Evolutionary conservation across 768 basidiomycete genomes (phyloP).

Genomic region (Exidia glandulosa): DNA sequence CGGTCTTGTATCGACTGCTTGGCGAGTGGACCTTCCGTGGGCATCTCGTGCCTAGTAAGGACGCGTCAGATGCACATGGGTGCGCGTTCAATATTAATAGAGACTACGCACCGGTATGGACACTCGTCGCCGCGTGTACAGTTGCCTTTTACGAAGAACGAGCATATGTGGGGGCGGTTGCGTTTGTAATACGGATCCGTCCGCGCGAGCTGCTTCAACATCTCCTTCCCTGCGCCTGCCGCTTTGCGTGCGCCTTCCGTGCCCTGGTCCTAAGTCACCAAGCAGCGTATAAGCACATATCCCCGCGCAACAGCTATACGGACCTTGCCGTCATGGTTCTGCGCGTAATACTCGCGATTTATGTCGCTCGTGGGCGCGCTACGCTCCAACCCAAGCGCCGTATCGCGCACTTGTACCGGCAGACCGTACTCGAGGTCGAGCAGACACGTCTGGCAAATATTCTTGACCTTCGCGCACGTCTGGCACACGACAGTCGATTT

Average conservation of each 20-base stretch:
- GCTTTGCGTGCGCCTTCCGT: conserved; percentile 63
- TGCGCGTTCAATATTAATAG: not conserved
- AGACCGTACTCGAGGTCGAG: conserved; percentile 93
- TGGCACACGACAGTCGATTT: conserved; percentile 97
- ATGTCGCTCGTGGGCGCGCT: conserved; percentile 95
- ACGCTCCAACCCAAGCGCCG: conserved; percentile 73
- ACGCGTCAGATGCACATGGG: too few species aligned
- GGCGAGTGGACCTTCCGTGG: conserved; percentile 66
- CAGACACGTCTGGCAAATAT: conserved; percentile 95
- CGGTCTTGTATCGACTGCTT: conserved; percentile 93
- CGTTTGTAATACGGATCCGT: conserved; percentile 97
- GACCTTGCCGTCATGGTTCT: conserved; percentile 83
- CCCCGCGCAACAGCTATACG: conserved; percentile 13
- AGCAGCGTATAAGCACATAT: not conserved
- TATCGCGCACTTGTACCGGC: conserved; percentile 95
- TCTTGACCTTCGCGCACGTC: conserved; percentile 92
- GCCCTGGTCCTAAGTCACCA: conserved; percentile 2
- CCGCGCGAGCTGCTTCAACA: conserved; percentile 89
- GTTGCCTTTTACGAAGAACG: conserved; percentile 91
- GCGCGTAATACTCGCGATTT: conserved; percentile 90
- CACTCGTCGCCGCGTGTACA: conserved; percentile 88
- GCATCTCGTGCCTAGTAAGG: conserved; percentile 81
- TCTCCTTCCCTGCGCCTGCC: conserved; percentile 83
- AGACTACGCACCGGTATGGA: conserved; percentile 64
- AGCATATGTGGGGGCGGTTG: conserved; percentile 87